These are phyloP conservation scores for Coccomyxa sp. DNA, from an alignment of 139 green algal species.

Conservation along the genomic window DNA sequence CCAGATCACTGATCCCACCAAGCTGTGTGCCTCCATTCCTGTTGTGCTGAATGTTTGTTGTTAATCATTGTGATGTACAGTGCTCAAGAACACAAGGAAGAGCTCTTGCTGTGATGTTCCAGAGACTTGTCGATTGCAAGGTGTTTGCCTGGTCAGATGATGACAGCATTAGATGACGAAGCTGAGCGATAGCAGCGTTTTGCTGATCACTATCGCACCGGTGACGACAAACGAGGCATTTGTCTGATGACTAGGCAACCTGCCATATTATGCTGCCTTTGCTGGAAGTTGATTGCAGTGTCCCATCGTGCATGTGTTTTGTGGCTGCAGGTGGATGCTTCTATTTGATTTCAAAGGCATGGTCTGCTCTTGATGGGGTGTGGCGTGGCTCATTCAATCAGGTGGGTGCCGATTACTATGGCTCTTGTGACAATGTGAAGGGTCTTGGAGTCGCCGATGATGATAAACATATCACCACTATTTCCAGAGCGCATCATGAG, in stretches of 20 bases:
- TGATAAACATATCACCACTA: background rate
- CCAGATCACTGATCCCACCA: constrained; percentile 26
- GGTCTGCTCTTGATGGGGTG: background rate
- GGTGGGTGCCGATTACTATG: too few species aligned
- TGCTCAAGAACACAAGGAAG: background rate
- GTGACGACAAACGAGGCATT: constrained; percentile 33
- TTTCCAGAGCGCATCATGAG: background rate
- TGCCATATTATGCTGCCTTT: background rate
- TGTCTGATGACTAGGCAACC: constrained; percentile 26
- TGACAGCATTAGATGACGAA: constrained; percentile 34
- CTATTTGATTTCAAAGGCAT: background rate
- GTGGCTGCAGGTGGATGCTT: background rate
- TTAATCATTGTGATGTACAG: background rate
- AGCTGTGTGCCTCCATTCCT: background rate
- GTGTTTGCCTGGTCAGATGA: background rate
- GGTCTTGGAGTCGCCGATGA: background rate
- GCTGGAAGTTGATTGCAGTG: background rate
- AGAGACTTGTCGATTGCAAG: too few species aligned
- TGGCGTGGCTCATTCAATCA: background rate
- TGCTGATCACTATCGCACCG: constrained; percentile 17
- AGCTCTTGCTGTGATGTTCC: background rate
- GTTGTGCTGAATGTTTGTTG: background rate
- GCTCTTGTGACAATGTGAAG: too few species aligned
- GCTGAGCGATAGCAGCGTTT: constrained; percentile 25
- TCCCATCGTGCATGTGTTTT: background rate